Conservation (phyloP, 1,284 basidiomycete species). For the Porodaedalea pini region DNA sequence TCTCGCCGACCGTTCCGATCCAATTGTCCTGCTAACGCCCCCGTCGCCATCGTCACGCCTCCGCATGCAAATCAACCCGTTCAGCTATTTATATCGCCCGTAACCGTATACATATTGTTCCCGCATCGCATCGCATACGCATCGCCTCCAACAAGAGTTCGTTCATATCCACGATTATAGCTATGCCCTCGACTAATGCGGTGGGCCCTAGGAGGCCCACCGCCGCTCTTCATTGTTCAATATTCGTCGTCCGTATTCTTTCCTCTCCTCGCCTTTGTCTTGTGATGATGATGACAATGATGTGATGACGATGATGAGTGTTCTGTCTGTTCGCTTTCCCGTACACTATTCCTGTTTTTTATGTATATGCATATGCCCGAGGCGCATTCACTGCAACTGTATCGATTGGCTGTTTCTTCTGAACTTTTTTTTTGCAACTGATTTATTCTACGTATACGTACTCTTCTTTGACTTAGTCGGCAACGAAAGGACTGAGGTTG, state of each 20-base stretch:
- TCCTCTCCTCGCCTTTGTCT: background rate
- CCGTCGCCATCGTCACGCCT: background rate
- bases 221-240: background rate
- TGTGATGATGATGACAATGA: slow-evolving; percentile 2
- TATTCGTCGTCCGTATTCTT: background rate
- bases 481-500: background rate
- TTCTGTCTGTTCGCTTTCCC: background rate
- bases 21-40: background rate
- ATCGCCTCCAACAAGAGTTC: background rate
- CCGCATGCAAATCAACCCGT: background rate
- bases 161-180: background rate
- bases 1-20: background rate
- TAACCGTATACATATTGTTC: background rate
- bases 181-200: slow-evolving; percentile 3
- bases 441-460: background rate
- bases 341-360: background rate
- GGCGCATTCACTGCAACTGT: slow-evolving; percentile 5
- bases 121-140: background rate
- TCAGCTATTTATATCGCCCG: slow-evolving; percentile 5
- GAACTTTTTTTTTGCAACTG: background rate
- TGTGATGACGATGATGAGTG: background rate
- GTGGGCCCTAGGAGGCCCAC: background rate
- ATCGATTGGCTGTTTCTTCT: slow-evolving; percentile 7
- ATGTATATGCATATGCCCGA: slow-evolving; percentile 4
- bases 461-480: background rate